phyloP scores from a whole-genome alignment of 2,329 filamentous ascomycete species.

The Sarocladiaceae sp. region DNA sequence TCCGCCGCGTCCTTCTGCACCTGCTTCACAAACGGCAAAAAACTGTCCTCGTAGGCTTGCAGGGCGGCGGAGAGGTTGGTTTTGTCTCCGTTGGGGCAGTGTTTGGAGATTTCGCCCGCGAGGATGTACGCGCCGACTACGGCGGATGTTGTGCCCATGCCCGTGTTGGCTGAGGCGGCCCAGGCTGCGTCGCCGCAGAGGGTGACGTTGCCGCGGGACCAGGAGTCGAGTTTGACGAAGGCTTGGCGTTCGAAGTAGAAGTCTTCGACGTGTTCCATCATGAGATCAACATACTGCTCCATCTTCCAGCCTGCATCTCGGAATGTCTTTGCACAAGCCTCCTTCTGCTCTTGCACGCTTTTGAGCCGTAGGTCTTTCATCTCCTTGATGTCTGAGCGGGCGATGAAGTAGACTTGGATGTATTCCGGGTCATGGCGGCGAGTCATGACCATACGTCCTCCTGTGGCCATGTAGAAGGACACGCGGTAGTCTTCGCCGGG shows the following conservation, averaged over 20 bases:
- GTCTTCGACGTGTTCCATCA: conserved; percentile 26
- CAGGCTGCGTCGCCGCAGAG: conserved; percentile 46
- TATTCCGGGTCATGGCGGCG: conserved; percentile 31
- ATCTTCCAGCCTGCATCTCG: conserved; percentile 37
- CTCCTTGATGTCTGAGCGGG: conserved; percentile 13
- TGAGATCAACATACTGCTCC: conserved; percentile 22
- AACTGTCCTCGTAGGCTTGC: neutral
- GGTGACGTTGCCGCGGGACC: conserved; percentile 33
- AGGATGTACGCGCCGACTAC: conserved; percentile 47
- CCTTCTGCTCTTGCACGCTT: conserved; percentile 31
- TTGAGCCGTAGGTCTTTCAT: conserved; percentile 24
- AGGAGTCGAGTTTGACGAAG: conserved; percentile 33
- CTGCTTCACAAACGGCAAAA: neutral
- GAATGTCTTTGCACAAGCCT: conserved; percentile 25
- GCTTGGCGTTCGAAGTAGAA: conserved; percentile 38
- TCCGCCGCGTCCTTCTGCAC: conserved; percentile 2
- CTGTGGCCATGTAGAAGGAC: conserved; percentile 32
- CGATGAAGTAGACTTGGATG: conserved; percentile 33
- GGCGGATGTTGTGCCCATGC: conserved; percentile 39
- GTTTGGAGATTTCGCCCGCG: conserved; percentile 37
- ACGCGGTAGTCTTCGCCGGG: neutral
- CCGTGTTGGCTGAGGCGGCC: conserved; percentile 38
- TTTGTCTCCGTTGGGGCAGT: neutral
- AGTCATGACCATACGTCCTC: conserved; percentile 32
- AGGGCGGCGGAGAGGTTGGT: neutral